Evolutionary conservation across 805 yeast species (phyloP), one percentile per base, ranked within the genome.

Genomic region (Suhomyces vadensis): DNA sequence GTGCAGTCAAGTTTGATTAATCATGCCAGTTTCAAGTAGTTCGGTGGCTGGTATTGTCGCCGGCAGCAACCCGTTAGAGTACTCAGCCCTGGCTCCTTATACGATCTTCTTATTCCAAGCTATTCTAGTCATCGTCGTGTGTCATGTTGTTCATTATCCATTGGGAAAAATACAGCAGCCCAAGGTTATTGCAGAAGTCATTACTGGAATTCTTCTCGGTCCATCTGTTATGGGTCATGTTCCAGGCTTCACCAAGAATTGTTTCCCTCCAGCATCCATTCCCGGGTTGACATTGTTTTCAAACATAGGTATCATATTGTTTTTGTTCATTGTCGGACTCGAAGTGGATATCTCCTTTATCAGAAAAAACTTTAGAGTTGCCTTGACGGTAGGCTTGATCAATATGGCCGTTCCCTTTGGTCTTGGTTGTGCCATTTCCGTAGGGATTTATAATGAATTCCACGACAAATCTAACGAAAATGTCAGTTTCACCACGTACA

Each of bases 351-450:
- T 82, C 21, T 70, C 69, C 21, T 85, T 83, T 56, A 79, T 87
- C 49, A 76, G 70, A 52, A 81, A 77, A 47, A 80, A 87, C 58
- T 50, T 79, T 24, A 71, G 66, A 35, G 82, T 78, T 3, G 92
- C 95, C 0, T 48, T 83, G 3, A 63, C 81, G 1, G 91, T 87
- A 21, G 94, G 94, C 3, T 47, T 85, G 16, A 70, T 81, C 43
- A 83, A 85, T 51, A 81, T 87, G 82, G 84, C 85, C 3, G 69
- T 87, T 6, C 95, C 95, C 0, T 87, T 87, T 63, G 94, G 85
- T 0, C 71, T 85, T 42, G 95, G 95, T 1, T 83, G 87, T 57
- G 79, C 81, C 4, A 75, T 86, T 19, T 75, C 94, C 0, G 72
- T 75, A 19, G 94, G 94, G 0, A 60, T 87, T 23, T 86, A 81